Evolutionary conservation across 768 basidiomycete genomes (phyloP), one percentile per base, ranked within the genome.

Genomic region (Leucocoprinus sp.): DNA sequence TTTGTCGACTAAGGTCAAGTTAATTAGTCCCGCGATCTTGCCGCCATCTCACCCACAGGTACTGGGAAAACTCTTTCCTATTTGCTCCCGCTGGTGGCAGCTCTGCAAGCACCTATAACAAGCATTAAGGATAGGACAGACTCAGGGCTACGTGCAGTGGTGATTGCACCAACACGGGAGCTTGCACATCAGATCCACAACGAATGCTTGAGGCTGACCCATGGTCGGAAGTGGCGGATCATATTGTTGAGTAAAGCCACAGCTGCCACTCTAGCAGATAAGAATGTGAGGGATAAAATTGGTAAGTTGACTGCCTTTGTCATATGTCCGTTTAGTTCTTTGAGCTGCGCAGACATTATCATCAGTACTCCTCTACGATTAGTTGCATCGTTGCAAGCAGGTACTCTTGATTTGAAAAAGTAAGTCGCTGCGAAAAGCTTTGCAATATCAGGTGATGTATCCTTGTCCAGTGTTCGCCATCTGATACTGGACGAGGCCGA

Each of bases 41-140:
- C 88, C 43, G 95, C 93, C 22, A 86, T 98, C 15, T 96, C 96
- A 0, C 96, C 96, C 0, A 99, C 96, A 4, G 96, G 96, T 40
- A 93, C 90, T 8, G 96, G 96, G 49, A 99, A 99, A 69, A 99
- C 96, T 0, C 71, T 97, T 5, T 78, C 93, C 0, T 99, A 97
- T 63, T 71, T 96, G 11, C 65, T 96, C 12, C 93, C 96, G 0
- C 70, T 91, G 18, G 74, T 98, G 48, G 67, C 78, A 8, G 62
- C 68, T 14, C 64, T 91, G 5, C 78, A 23, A 73, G 69, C 45
- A 58, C 67, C 28, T 71, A 72, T 43, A 51, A 52, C 21, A 64
- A 71, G 40, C 14, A 52, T 60, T 24, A 78, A 76, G 14, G 61
- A 57, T 23, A 39, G 28, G 17, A 26, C 39, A 37, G 33, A 36